Evolutionary conservation across 495 filamentous ascomycete genomes (phyloP).

Genomic region (Trichoderma orchidacearum): DNA sequence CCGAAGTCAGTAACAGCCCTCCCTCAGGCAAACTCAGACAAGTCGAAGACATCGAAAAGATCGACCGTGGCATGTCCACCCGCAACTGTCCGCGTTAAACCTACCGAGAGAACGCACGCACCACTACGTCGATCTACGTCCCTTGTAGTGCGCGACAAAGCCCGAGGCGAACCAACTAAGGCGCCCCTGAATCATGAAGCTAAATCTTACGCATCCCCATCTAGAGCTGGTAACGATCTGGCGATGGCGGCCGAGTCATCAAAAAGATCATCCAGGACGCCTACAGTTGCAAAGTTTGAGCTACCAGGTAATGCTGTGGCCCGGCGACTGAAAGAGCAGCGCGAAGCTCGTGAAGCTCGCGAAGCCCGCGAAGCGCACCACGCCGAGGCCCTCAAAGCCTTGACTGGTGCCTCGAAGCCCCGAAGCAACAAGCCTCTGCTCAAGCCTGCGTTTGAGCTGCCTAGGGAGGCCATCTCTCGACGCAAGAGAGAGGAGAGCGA

Average conservation of each 20-base stretch:
- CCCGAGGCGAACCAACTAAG: neutral
- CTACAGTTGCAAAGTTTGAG: constrained; percentile 53
- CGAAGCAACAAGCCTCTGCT: constrained; percentile 41
- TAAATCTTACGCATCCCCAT: neutral
- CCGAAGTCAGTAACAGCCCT: neutral
- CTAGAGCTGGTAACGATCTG: neutral
- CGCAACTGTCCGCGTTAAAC: constrained; percentile 11
- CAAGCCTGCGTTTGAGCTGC: constrained; percentile 52
- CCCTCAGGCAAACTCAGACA: neutral
- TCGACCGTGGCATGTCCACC: neutral
- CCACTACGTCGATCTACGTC: constrained; percentile 21
- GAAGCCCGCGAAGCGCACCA: constrained; percentile 17
- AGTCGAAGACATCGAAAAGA: constrained; percentile 4
- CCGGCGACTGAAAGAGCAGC: constrained; percentile 41
- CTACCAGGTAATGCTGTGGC: constrained; percentile 61
- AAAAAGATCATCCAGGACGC: constrained; percentile 43
- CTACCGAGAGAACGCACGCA: constrained; percentile 9
- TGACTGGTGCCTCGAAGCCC: constrained; percentile 38
- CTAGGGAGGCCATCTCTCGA: constrained; percentile 58
- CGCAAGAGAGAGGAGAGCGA: constrained; percentile 54
- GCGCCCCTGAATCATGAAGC: neutral
- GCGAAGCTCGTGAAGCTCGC: constrained; percentile 27
- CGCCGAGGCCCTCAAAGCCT: constrained; percentile 14
- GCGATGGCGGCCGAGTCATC: constrained; percentile 17
- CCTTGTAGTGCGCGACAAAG: constrained; percentile 15